These are phyloP conservation scores for Trichoderma polysporum DNA, from an alignment of 2,329 filamentous ascomycete genomes.

Conservation along the genomic window DNA sequence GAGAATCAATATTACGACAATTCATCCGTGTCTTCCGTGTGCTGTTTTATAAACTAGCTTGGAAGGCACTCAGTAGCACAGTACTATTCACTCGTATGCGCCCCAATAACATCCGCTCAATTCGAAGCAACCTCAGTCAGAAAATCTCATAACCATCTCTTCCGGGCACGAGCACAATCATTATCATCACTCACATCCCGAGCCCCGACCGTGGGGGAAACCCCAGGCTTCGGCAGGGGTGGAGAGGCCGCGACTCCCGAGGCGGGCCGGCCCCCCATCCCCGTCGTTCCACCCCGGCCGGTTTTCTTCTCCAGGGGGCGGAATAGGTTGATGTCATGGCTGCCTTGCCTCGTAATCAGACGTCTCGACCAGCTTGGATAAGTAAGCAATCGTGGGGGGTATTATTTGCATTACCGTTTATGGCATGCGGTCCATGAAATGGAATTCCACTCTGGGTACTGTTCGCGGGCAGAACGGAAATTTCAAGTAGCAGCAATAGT, in stretches of 20 bases:
- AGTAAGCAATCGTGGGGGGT: background rate
- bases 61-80: too few species aligned
- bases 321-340: background rate
- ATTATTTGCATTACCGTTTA: background rate
- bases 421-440: background rate
- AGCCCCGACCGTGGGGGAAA: background rate
- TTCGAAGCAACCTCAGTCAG: too few species aligned
- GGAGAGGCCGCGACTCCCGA: constrained; percentile 10
- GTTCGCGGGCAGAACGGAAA: background rate
- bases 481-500: background rate
- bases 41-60: too few species aligned
- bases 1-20: too few species aligned
- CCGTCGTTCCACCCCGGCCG: background rate
- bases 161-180: background rate
- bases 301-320: background rate
- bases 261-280: background rate
- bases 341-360: background rate
- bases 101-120: too few species aligned
- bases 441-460: background rate
- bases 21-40: too few species aligned
- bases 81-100: too few species aligned
- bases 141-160: too few species aligned
- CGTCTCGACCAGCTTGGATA: background rate
- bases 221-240: background rate
- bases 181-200: background rate